phyloP scores from a whole-genome alignment of 495 filamentous ascomycete species.

The Penicillium goetzii region DNA sequence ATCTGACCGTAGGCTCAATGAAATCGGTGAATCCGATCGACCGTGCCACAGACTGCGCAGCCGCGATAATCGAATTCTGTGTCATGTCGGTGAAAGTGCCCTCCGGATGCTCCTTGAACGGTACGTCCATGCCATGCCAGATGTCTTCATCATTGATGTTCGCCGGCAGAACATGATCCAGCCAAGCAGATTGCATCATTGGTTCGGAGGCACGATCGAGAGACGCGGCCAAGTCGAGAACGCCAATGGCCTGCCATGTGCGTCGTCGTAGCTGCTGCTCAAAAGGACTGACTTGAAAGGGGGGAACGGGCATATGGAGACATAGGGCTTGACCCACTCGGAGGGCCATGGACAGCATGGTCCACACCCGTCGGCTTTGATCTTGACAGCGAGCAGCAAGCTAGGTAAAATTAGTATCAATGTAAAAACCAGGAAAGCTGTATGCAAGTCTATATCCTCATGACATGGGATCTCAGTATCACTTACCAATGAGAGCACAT shows the following conservation, averaged over 20 bases:
- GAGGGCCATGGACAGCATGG: constrained; percentile 66
- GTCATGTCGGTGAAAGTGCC: constrained; percentile 42
- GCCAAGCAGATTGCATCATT: constrained; percentile 43
- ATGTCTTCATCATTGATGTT: constrained; percentile 44
- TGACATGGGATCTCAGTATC: not conserved
- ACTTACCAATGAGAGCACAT: constrained; percentile 56
- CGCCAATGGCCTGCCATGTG: constrained; percentile 41
- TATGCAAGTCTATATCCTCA: not conserved
- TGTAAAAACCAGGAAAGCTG: constrained; percentile 19
- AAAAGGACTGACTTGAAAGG: constrained; percentile 38
- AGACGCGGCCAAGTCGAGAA: constrained; percentile 42
- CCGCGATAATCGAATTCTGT: constrained; percentile 30
- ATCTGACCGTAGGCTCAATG: constrained; percentile 27
- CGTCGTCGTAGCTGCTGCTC: constrained; percentile 43
- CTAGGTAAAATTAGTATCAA: constrained; percentile 33
- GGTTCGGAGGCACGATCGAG: constrained; percentile 44
- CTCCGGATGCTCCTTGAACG: constrained; percentile 23
- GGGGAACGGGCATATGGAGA: constrained; percentile 54
- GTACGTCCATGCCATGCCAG: constrained; percentile 31
- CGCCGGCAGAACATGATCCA: constrained; percentile 32
- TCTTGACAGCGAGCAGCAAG: constrained; percentile 49
- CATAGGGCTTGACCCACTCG: constrained; percentile 69
- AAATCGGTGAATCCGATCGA: constrained; percentile 37
- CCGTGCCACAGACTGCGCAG: constrained; percentile 31
- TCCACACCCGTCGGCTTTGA: constrained; percentile 52